Conservation (phyloP, 768 basidiomycete species). For the Sporobolomyces roseus region DNA sequence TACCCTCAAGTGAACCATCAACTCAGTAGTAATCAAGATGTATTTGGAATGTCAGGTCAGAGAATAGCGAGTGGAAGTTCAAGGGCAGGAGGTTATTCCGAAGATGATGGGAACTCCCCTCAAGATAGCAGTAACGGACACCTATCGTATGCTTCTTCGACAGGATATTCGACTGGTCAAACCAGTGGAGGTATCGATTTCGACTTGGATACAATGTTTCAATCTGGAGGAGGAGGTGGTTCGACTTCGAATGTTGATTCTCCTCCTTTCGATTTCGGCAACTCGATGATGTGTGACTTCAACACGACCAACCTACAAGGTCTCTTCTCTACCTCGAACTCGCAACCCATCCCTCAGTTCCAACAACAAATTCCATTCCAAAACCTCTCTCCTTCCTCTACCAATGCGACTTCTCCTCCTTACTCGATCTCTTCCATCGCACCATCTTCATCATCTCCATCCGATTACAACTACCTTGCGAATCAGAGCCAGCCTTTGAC, state of each 20-base stretch:
- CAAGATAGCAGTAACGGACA: too few species aligned
- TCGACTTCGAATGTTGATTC: conserved; percentile 7
- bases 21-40: background rate
- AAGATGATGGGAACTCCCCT: conserved; percentile 2
- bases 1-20: background rate
- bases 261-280: conserved; percentile 15
- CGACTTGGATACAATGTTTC: conserved; percentile 8
- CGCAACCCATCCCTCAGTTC: background rate
- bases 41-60: background rate
- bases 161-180: background rate
- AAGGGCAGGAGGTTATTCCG: background rate
- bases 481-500: too few species aligned
- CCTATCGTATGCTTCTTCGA: conserved; percentile 14
- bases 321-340: background rate
- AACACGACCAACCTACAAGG: background rate
- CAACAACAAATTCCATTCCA: conserved; percentile 5
- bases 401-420: background rate
- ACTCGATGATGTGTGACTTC: conserved; percentile 1
- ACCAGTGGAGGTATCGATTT: conserved; percentile 11
- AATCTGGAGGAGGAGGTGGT: background rate
- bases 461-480: too few species aligned
- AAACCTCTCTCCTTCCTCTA: conserved; percentile 16
- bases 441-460: background rate
- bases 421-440: background rate
- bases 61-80: background rate